These are phyloP conservation scores for Zymoseptoria ardabiliae DNA, from an alignment of 2,329 filamentous ascomycete species.

Conservation along the genomic window DNA sequence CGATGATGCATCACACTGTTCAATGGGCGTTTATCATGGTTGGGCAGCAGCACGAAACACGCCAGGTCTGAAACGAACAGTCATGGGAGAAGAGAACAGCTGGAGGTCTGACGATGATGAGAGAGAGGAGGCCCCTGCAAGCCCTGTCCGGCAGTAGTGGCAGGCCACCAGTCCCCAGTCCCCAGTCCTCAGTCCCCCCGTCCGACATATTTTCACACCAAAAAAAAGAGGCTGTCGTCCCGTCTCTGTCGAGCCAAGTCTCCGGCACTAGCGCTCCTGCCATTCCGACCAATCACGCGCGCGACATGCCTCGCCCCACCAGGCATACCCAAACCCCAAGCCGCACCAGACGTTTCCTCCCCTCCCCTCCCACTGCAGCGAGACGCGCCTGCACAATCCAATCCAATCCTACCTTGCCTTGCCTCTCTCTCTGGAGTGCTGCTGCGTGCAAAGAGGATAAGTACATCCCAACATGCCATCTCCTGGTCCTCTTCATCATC, in stretches of 20 bases:
- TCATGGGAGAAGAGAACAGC: neutral
- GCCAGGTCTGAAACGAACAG: neutral
- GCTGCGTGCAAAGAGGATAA: too few relatives aligned
- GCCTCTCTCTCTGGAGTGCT: too few relatives aligned
- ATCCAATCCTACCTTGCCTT: neutral
- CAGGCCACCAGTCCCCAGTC: too few relatives aligned
- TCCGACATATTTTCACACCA: too few relatives aligned
- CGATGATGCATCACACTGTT: neutral
- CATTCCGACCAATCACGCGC: neutral
- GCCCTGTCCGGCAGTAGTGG: neutral
- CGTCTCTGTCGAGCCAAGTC: neutral
- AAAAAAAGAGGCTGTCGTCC: too few relatives aligned
- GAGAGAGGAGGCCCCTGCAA: too few relatives aligned
- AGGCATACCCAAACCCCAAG: neutral
- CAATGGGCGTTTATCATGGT: neutral
- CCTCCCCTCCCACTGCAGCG: neutral
- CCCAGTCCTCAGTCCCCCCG: too few relatives aligned
- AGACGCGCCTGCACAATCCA: neutral
- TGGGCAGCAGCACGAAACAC: neutral
- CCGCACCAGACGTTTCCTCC: neutral
- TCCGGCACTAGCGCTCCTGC: neutral
- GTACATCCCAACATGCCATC: neutral
- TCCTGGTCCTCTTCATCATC: neutral
- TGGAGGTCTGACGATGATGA: too few relatives aligned
- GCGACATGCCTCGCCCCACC: neutral